Percentiles rank a stretch among this genome's conserved stretches.
These are phyloP conservation scores for Trichoderma arundinaceum DNA, from an alignment of 2,329 filamentous ascomycete species.

Conservation along the genomic window DNA sequence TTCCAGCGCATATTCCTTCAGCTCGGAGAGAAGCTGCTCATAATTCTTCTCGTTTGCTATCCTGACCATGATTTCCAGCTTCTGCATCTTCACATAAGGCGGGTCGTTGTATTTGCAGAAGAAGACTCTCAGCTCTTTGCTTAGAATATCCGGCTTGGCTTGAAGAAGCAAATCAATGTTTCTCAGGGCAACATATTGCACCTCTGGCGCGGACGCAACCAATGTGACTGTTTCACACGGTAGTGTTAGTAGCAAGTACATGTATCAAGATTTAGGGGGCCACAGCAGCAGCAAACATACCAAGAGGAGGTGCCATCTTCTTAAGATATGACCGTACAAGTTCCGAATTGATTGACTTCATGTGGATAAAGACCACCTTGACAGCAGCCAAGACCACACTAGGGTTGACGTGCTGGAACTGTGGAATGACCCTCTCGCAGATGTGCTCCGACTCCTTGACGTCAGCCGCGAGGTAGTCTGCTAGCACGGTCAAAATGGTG, in stretches of 20 bases:
- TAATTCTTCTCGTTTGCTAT: conserved; percentile 98
- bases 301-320: conserved; percentile 97
- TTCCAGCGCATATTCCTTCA: conserved; percentile 97
- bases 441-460: conserved; percentile 97
- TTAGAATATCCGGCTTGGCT: conserved; percentile 93
- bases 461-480: conserved; percentile 85
- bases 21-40: conserved; percentile 88
- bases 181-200: conserved; percentile 93
- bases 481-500: conserved; percentile 86
- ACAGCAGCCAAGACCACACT: conserved; percentile 97
- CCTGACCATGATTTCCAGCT: conserved; percentile 98
- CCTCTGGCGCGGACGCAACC: conserved; percentile 92
- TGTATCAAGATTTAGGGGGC: conserved; percentile 2
- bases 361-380: conserved; percentile 96
- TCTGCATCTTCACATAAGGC: conserved; percentile 95
- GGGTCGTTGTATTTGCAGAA: conserved; percentile 99
- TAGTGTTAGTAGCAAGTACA: background rate
- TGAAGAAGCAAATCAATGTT: conserved; percentile 97
- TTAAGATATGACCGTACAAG: conserved; percentile 85
- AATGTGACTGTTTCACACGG: conserved; percentile 73
- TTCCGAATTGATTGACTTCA: conserved; percentile 81
- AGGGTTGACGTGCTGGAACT: conserved; percentile 98
- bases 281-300: conserved; percentile 54
- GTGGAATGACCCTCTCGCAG: conserved; percentile 91
- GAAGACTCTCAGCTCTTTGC: conserved; percentile 96